Evolutionary conservation across 805 yeast species (phyloP).

Genomic region (Candida railenensis): DNA sequence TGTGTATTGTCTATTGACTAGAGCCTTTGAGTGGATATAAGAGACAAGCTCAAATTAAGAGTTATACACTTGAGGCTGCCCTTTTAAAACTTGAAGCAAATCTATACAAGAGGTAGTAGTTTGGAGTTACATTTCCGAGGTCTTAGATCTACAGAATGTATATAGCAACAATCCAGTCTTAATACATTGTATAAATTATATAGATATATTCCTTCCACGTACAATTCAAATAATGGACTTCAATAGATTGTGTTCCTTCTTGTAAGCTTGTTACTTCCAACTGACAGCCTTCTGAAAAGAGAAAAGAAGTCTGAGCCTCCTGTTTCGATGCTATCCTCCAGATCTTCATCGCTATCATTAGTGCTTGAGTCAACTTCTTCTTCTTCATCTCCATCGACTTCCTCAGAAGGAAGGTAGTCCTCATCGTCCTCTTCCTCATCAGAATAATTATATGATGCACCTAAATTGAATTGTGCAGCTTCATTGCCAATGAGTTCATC

Average conservation of each 20-base stretch:
- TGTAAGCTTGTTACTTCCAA: neutral
- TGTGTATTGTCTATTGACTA: too few relatives aligned
- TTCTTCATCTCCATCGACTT: neutral
- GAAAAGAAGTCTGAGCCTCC: constrained; percentile 6
- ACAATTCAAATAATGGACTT: too few relatives aligned
- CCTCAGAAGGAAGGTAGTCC: constrained; percentile 1
- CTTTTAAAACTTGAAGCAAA: too few relatives aligned
- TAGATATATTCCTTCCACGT: too few relatives aligned
- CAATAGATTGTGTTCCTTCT: constrained; percentile 9
- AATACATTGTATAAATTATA: too few relatives aligned
- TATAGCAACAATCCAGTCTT: too few relatives aligned
- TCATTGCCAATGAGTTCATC: neutral
- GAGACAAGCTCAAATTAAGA: too few relatives aligned
- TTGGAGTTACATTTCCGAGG: too few relatives aligned
- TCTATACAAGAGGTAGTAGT: too few relatives aligned
- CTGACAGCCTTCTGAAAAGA: neutral
- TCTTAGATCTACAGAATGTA: too few relatives aligned
- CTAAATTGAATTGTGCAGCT: neutral
- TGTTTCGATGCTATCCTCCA: constrained; percentile 3
- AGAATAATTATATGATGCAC: neutral
- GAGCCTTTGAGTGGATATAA: too few relatives aligned
- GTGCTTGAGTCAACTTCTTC: neutral
- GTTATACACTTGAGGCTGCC: too few relatives aligned
- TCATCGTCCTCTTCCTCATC: constrained; percentile 3
- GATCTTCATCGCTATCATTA: constrained; percentile 1